Conservation (phyloP, 2,329 filamentous ascomycete genomes). For the Penicillium verrucosum region DNA sequence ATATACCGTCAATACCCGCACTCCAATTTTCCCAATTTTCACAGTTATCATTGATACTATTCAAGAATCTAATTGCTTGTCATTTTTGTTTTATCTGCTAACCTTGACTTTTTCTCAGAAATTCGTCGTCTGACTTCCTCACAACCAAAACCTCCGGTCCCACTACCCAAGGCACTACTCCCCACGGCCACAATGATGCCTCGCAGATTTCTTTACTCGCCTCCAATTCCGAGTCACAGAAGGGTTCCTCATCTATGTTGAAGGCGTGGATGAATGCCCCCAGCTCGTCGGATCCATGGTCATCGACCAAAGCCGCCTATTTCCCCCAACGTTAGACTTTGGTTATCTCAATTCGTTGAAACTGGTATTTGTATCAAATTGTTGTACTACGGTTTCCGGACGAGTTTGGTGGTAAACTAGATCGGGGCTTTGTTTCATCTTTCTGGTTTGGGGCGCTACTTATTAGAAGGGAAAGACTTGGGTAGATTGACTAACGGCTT, state of each 20-base stretch:
- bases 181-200: not conserved
- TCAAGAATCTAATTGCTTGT: not conserved
- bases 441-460: not conserved
- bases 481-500: not conserved
- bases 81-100: not conserved
- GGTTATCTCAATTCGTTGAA: not conserved
- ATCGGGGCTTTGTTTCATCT: not conserved
- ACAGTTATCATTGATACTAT: not conserved
- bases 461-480: not conserved
- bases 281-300: not conserved
- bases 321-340: not conserved
- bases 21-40: too few relatives aligned
- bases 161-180: not conserved
- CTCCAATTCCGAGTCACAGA: not conserved
- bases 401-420: not conserved
- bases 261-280: not conserved
- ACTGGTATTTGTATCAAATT: not conserved
- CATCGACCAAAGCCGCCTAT: not conserved
- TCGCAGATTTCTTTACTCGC: not conserved
- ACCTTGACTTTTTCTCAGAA: not conserved
- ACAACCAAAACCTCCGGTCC: not conserved
- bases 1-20: not conserved
- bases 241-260: not conserved
- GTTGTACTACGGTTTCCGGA: not conserved
- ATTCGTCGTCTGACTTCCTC: not conserved